A percentile compares a stretch with the other conserved stretches of the same genome.
Evolutionary conservation across 2,329 filamentous ascomycete species (phyloP).

Genomic region (Ophiostoma sp.): DNA sequence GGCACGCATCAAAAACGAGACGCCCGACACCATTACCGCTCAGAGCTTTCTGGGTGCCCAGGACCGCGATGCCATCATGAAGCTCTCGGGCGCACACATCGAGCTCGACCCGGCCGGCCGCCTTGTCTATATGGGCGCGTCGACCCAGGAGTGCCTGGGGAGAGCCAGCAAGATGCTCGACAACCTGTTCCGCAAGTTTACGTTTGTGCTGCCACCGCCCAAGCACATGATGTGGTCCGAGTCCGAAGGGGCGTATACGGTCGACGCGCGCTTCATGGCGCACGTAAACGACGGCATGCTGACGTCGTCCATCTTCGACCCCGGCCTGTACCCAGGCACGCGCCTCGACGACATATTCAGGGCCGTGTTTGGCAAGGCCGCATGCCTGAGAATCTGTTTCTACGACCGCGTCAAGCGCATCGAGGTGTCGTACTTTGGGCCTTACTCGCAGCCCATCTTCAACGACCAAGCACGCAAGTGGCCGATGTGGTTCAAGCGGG

Average conservation of each 20-base stretch:
- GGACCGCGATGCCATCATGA: constrained; percentile 21
- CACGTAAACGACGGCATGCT: constrained; percentile 31
- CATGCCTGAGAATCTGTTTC: constrained; percentile 30
- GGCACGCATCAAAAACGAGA: constrained; percentile 28
- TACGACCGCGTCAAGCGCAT: constrained; percentile 22
- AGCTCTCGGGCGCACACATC: constrained; percentile 19
- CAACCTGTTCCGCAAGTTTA: constrained; percentile 26
- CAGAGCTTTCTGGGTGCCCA: constrained; percentile 23
- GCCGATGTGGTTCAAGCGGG: constrained; percentile 23
- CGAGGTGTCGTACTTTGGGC: constrained; percentile 28
- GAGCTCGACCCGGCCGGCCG: constrained; percentile 20
- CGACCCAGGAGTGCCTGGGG: not conserved
- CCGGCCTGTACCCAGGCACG: constrained; percentile 20
- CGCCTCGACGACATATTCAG: constrained; percentile 23
- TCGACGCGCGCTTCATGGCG: constrained; percentile 31
- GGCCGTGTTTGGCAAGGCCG: constrained; percentile 26
- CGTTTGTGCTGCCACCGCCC: constrained; percentile 8
- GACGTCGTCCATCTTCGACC: constrained; percentile 32
- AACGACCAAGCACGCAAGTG: constrained; percentile 20
- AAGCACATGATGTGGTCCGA: constrained; percentile 31
- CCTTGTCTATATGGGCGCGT: constrained; percentile 27
- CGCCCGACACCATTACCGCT: constrained; percentile 23
- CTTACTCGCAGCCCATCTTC: constrained; percentile 25
- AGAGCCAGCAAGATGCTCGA: constrained; percentile 23
- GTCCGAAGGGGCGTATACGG: constrained; percentile 23